A percentile compares a stretch with the other conserved stretches of the same genome.
phyloP scores from a whole-genome alignment of 202 grass and related monocot species.

The Zoysia matrella region DNA sequence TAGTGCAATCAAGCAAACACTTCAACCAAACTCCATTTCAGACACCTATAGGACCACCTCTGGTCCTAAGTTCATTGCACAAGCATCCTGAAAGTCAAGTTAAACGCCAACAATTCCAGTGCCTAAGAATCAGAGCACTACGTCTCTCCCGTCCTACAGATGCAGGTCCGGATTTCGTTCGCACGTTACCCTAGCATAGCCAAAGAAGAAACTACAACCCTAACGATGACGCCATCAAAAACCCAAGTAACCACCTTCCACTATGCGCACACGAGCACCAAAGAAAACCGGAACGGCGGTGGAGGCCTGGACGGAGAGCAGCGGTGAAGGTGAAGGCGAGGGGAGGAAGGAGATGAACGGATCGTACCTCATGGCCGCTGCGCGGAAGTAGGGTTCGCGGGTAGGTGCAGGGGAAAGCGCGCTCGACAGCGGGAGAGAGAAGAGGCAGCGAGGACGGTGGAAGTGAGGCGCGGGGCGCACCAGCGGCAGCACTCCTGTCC shows the following conservation, averaged over 20 bases:
- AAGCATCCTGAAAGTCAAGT: neutral
- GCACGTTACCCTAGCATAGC: neutral
- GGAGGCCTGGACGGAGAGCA: too few relatives aligned
- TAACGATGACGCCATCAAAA: neutral
- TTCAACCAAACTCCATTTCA: neutral
- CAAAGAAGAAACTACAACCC: neutral
- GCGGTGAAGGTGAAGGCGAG: neutral
- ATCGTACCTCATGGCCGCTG: conserved; percentile 39
- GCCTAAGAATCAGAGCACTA: neutral
- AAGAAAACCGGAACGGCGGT: neutral
- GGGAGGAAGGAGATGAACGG: too few relatives aligned
- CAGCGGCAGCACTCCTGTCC: neutral
- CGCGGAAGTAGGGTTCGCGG: conserved; percentile 17
- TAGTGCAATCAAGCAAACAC: too few relatives aligned
- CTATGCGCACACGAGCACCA: neutral
- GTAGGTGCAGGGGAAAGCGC: conserved; percentile 24
- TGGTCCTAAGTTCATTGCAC: neutral
- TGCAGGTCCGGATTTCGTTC: neutral
- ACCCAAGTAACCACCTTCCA: neutral
- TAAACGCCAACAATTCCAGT: neutral
- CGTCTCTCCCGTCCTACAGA: neutral
- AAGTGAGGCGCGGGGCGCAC: neutral
- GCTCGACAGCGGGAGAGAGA: neutral
- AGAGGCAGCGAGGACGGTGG: neutral
- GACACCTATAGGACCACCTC: neutral